A percentile compares a stretch with the other conserved stretches of the same genome.
Conservation (phyloP, 139 green algal species). For the Picochlorum sp. region DNA sequence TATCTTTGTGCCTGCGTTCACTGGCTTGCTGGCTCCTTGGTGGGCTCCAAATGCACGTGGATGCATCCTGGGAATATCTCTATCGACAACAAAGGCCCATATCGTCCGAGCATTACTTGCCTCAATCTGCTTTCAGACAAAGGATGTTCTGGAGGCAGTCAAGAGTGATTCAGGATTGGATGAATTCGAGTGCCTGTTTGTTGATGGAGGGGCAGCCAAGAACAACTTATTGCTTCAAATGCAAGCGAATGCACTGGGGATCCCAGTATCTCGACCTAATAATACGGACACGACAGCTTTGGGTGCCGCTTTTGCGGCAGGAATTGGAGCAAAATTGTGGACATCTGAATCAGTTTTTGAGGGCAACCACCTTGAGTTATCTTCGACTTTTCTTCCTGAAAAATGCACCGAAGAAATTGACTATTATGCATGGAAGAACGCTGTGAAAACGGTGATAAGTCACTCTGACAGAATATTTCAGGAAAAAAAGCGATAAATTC, state of each 20-base stretch:
- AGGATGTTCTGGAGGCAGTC: slow-evolving; percentile 87
- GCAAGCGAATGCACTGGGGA: slow-evolving; percentile 73
- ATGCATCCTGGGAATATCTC: slow-evolving; percentile 70
- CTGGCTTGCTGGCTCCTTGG: slow-evolving; percentile 86
- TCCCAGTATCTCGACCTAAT: slow-evolving; percentile 61
- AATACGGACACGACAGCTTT: slow-evolving; percentile 86
- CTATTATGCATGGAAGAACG: too few relatives aligned
- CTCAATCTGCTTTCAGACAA: slow-evolving; percentile 85
- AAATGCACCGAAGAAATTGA: too few relatives aligned
- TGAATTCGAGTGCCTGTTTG: slow-evolving; percentile 40
- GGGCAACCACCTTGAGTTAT: too few relatives aligned
- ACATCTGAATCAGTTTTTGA: slow-evolving; percentile 31
- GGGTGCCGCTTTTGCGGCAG: slow-evolving; percentile 84
- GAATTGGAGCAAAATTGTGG: slow-evolving; percentile 75
- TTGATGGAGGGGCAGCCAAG: slow-evolving; percentile 79
- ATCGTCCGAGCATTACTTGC: slow-evolving; percentile 83
- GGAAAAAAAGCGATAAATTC: too few relatives aligned
- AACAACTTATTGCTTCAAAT: slow-evolving; percentile 92
- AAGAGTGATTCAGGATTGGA: slow-evolving; percentile 22
- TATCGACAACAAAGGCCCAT: slow-evolving; percentile 51
- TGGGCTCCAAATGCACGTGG: slow-evolving; percentile 82
- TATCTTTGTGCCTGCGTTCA: slow-evolving; percentile 96
- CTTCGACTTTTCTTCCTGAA: too few relatives aligned
- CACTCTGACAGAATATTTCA: too few relatives aligned
- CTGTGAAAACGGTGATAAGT: too few relatives aligned